phyloP scores from a whole-genome alignment of 2,329 filamentous ascomycete species.

The Aspergillus fischeri region DNA sequence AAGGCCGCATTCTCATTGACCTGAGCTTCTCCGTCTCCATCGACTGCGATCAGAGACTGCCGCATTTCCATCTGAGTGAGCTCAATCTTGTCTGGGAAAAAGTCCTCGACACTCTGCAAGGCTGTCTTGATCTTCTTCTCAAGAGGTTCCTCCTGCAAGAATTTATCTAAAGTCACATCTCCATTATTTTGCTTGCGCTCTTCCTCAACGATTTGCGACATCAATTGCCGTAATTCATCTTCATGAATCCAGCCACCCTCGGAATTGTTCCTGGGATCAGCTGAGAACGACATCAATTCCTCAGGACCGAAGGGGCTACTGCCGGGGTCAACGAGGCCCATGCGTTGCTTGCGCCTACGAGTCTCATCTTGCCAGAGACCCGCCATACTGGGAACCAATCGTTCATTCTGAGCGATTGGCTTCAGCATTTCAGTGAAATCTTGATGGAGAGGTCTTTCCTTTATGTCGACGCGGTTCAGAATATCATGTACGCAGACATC shows the following conservation, averaged over 20 bases:
- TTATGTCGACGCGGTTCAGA: constrained; percentile 71
- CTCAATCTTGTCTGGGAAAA: constrained; percentile 66
- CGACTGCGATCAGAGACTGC: constrained; percentile 7
- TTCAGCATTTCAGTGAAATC: constrained; percentile 72
- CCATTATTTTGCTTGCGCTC: constrained; percentile 52
- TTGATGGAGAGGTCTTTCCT: constrained; percentile 76
- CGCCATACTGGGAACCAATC: constrained; percentile 90
- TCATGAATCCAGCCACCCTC: constrained; percentile 91
- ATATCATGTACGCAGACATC: constrained; percentile 89
- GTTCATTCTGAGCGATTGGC: constrained; percentile 64
- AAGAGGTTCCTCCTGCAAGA: constrained; percentile 53
- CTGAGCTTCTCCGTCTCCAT: constrained; percentile 39
- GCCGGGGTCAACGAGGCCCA: constrained; percentile 60
- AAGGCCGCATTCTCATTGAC: constrained; percentile 63
- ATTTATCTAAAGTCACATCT: constrained; percentile 60
- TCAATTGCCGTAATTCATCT: constrained; percentile 68
- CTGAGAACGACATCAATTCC: constrained; percentile 82
- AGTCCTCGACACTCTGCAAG: constrained; percentile 78
- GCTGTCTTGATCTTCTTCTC: constrained; percentile 67
- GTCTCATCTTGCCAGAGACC: constrained; percentile 90
- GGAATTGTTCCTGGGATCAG: constrained; percentile 67
- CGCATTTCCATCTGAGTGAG: constrained; percentile 18
- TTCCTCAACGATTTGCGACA: constrained; percentile 59
- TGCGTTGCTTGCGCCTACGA: constrained; percentile 67
- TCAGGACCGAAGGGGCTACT: constrained; percentile 78